A percentile compares a stretch with the other conserved stretches of the same genome.
Evolutionary conservation across 208 protist genomes (phyloP).

Genomic region (Wallacemonas sp.): DNA sequence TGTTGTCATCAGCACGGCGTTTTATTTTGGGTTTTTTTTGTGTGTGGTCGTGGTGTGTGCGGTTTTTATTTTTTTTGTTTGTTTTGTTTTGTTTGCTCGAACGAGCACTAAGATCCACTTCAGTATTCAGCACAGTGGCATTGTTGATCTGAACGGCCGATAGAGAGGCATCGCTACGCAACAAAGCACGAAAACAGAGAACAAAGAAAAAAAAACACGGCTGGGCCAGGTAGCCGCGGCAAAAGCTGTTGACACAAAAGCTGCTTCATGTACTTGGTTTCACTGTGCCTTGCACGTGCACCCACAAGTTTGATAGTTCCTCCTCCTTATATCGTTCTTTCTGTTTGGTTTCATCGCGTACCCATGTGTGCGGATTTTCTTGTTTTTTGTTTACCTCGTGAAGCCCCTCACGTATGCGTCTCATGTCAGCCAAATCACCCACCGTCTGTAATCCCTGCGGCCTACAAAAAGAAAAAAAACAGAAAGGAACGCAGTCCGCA

Average conservation of each 20-base stretch:
- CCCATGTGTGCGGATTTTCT: neutral
- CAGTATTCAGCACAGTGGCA: slow-evolving; percentile 9
- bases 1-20: no score
- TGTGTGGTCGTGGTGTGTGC: no score
- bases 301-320: no score
- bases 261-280: no score
- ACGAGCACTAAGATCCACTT: slow-evolving; percentile 11
- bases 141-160: neutral
- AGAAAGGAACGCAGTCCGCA: neutral
- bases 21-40: no score
- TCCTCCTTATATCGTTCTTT: no score
- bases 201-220: neutral
- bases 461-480: slow-evolving; percentile 11
- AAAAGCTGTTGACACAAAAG: no score
- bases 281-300: no score
- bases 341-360: no score
- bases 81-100: slow-evolving; percentile 12
- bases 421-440: neutral
- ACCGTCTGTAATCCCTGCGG: slow-evolving; percentile 11
- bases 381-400: neutral
- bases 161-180: slow-evolving; percentile 3
- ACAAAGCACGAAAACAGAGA: slow-evolving; percentile 12
- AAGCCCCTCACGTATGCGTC: neutral
- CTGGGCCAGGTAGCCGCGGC: no score
- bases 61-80: no score